Evolutionary conservation across 148 eudicot genomes (phyloP).

Genomic region (Fagopyrum homotropicum): DNA sequence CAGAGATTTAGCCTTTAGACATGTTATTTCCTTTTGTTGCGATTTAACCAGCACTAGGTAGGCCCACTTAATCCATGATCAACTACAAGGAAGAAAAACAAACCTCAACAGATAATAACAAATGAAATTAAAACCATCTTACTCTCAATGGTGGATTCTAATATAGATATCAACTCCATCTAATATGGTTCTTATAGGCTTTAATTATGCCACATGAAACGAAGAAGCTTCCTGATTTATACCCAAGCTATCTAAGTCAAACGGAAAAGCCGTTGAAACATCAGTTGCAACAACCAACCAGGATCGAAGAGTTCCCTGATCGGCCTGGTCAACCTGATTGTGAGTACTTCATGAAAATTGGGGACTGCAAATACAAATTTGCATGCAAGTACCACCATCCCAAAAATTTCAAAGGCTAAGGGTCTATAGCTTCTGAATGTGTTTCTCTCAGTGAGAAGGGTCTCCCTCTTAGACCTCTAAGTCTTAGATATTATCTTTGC

Average conservation of each 20-base stretch:
- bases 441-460: conserved; percentile 28
- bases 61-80: too few relatives aligned
- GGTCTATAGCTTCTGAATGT: conserved; percentile 11
- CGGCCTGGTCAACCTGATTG: conserved; percentile 56
- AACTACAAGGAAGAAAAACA: too few relatives aligned
- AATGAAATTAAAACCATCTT: too few relatives aligned
- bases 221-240: conserved; percentile 14
- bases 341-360: conserved; percentile 48
- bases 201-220: conserved; percentile 8
- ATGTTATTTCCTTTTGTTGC: too few relatives aligned
- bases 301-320: conserved; percentile 47
- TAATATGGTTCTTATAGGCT: neutral
- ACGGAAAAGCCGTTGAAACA: conserved; percentile 17
- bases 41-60: too few relatives aligned
- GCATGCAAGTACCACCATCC: conserved; percentile 47
- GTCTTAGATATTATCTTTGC: neutral
- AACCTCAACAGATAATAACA: too few relatives aligned
- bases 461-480: conserved; percentile 41
- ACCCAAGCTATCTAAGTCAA: conserved; percentile 16
- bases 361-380: conserved; percentile 47
- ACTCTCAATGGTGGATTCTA: too few relatives aligned
- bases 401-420: conserved; percentile 20
- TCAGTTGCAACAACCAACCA: conserved; percentile 20
- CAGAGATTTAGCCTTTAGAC: too few relatives aligned
- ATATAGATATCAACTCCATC: too few relatives aligned